Evolutionary conservation across 441 rosid genomes (phyloP).

Genomic region (Biscutella laevigata): DNA sequence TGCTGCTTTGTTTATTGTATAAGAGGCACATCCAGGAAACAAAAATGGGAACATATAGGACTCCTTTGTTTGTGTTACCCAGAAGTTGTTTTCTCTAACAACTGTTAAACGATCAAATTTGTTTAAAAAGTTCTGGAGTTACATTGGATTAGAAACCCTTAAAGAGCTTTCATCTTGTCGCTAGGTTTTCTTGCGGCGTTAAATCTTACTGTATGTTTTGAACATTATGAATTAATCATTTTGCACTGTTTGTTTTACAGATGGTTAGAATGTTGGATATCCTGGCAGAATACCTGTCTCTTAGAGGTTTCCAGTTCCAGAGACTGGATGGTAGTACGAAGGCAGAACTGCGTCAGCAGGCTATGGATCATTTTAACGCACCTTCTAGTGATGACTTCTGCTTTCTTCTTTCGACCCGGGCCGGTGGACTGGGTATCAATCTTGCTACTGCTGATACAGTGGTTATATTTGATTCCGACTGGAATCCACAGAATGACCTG

Average conservation of each 20-base stretch:
- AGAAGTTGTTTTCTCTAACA: slow-evolving; percentile 8
- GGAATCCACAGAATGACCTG: slow-evolving; percentile 99
- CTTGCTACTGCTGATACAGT: slow-evolving; percentile 99
- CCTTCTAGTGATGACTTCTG: slow-evolving; percentile 99
- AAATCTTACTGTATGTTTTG: background rate
- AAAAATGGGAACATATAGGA: background rate
- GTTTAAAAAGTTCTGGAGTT: background rate
- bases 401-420: slow-evolving; percentile 97
- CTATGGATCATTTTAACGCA: slow-evolving; percentile 99
- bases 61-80: background rate
- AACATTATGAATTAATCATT: background rate
- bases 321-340: slow-evolving; percentile 99
- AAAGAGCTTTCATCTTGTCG: background rate
- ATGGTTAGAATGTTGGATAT: slow-evolving; percentile 99
- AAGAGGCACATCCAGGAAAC: background rate
- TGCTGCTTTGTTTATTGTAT: background rate
- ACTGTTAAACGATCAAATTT: background rate
- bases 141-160: background rate
- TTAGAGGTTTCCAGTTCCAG: slow-evolving; percentile 94
- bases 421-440: slow-evolving; percentile 99
- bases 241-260: slow-evolving; percentile 34
- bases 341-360: slow-evolving; percentile 95
- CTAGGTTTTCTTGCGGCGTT: slow-evolving; percentile 6
- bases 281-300: slow-evolving; percentile 77
- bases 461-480: slow-evolving; percentile 98